Base-by-base conservation (phyloP, 2,329 filamentous ascomycete genomes). In the Alternaria panax region DNA sequence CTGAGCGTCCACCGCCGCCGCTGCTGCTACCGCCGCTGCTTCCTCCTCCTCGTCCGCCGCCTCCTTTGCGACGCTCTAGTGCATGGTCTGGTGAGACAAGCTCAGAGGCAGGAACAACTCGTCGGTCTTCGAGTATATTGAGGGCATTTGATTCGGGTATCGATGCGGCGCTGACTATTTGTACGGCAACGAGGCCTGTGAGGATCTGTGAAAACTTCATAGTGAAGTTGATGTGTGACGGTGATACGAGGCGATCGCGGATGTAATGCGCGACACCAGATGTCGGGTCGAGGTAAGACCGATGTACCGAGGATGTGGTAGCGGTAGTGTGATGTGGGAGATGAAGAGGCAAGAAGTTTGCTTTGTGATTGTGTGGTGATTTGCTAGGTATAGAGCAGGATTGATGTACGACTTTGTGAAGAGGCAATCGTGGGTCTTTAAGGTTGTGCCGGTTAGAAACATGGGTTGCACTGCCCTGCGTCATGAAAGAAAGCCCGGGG, bases 1-100 rank as follows among this genome's bases (percentile, higher is more conserved):
- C 61, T 62, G 63, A 50, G 34, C 62, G n/a, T 45, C 66, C 43
- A 5, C 67, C 50, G 18, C 62, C 40, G 18, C 67, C 54, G 50
- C 72, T 51, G 22, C 67, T 54, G 48, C 72, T 51, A 7, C 73
- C 69, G 8, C 73, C 53, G 11, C 68, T 56, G 45, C 73, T 54
- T 5, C 73, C 66, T n/a, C 73, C 70, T 7, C 74, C 67, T 46
- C 67, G 69, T n/a, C 75, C 75, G 6, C 75, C 77, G 12, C 77
- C 77, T 12, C 77, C 77, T 59, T 78, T 79, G 40, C 77, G 74
- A 63, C 72, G 75, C 56, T 77, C 74, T 50, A 79, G 58, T 11
- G 70, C 68, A 62, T 77, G 60, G 22, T 75, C 72, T 41, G 75
- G 69, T 5, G 75, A 66, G 32, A 77, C 54, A 41, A 76, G 57